These are phyloP conservation scores for Fusarium vanettenii DNA, from an alignment of 2,329 filamentous ascomycete genomes.

Conservation along the genomic window DNA sequence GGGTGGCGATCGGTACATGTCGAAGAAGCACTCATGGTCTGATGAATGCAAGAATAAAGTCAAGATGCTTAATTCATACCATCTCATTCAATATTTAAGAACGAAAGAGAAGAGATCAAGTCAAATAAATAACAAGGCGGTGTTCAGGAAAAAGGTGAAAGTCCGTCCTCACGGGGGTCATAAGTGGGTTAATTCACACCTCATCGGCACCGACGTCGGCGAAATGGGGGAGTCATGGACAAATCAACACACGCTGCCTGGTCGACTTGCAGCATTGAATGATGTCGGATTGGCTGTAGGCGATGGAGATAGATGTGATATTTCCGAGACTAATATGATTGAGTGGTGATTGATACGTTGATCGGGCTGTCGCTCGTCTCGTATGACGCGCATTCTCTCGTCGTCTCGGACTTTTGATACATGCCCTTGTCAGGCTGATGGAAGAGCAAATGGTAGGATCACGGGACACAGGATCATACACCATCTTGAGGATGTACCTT, in stretches of 20 bases:
- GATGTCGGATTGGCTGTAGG: background rate
- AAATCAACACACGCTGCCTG: background rate
- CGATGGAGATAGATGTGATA: background rate
- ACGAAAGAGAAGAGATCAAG: background rate
- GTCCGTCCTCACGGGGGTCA: slow-evolving; percentile 1
- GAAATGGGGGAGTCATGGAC: background rate
- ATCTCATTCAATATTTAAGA: background rate
- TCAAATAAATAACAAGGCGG: slow-evolving; percentile 15
- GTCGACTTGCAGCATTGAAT: background rate
- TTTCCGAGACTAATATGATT: background rate
- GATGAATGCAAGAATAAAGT: background rate
- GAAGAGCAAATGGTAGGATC: background rate
- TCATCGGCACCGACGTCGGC: slow-evolving; percentile 34
- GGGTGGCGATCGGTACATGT: background rate
- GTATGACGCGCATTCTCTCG: background rate
- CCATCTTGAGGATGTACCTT: background rate
- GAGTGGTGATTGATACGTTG: background rate
- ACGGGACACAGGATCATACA: background rate
- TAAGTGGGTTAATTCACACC: slow-evolving; percentile 16
- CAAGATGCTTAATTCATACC: background rate
- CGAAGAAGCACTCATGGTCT: slow-evolving; percentile 12
- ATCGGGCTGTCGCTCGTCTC: background rate
- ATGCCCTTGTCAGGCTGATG: background rate
- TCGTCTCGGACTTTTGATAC: background rate
- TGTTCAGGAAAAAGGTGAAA: slow-evolving; percentile 6